Percentiles rank a stretch among this genome's conserved stretches.
phyloP scores from a whole-genome alignment of 371 early-diverging fungal genomes.

The Capillidium rhysosporum region DNA sequence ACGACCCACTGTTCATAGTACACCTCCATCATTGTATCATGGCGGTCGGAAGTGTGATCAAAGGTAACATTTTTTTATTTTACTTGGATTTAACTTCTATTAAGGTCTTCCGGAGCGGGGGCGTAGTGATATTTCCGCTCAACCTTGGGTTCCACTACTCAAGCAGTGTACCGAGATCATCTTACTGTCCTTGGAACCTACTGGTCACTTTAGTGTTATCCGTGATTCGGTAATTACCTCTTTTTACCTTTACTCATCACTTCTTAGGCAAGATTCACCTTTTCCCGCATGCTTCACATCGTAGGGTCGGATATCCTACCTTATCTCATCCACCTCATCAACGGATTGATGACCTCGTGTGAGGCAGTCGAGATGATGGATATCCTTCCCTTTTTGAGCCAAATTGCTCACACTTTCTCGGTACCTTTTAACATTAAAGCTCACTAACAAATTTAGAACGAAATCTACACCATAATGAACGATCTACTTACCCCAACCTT shows the following conservation, averaged over 20 bases:
- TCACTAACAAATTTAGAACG: conserved; percentile 14
- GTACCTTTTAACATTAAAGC: conserved; percentile 14
- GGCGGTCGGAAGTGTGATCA: conserved; percentile 72
- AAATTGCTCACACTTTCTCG: conserved; percentile 76
- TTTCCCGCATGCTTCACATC: conserved; percentile 70
- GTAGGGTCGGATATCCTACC: conserved; percentile 67
- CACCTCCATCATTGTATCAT: conserved; percentile 68
- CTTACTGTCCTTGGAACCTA: conserved; percentile 45
- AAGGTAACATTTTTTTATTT: conserved; percentile 23
- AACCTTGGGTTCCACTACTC: conserved; percentile 43
- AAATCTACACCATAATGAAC: conserved; percentile 33
- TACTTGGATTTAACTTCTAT: not conserved
- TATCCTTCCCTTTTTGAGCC: conserved; percentile 67
- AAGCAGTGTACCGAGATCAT: conserved; percentile 67
- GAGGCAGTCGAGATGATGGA: conserved; percentile 63
- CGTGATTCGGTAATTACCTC: conserved; percentile 56
- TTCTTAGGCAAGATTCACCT: conserved; percentile 48
- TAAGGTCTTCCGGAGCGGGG: conserved; percentile 57
- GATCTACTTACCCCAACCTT: conserved; percentile 59
- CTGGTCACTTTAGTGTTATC: conserved; percentile 42
- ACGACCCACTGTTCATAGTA: conserved; percentile 41
- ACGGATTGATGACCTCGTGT: conserved; percentile 51
- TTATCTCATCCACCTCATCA: conserved; percentile 58
- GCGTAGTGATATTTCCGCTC: conserved; percentile 17
- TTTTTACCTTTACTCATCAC: not conserved